Conservation (phyloP, 768 basidiomycete species). For the Phaeolepiota aurea region DNA sequence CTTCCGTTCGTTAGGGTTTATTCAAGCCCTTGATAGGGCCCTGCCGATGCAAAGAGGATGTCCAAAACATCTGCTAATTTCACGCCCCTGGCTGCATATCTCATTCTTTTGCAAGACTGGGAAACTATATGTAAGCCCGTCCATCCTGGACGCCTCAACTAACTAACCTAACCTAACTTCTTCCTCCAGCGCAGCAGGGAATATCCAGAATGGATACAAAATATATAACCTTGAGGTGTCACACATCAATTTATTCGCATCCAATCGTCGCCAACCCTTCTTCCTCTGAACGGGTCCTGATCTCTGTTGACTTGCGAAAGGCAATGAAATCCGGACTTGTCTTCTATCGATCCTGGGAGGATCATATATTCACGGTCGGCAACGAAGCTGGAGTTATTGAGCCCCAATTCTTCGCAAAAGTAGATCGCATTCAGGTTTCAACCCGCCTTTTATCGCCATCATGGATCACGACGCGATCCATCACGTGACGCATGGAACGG, state of each 20-base stretch:
- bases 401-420: neutral
- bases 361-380: neutral
- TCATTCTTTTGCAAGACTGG: neutral
- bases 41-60: neutral
- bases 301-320: neutral
- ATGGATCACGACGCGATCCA: too few species aligned
- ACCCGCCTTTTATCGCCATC: neutral
- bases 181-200: conserved; percentile 12
- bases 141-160: too few species aligned
- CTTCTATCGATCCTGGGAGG: neutral
- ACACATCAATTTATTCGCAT: conserved; percentile 3
- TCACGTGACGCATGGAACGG: too few species aligned
- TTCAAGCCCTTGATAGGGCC: too few species aligned
- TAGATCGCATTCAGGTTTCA: neutral
- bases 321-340: neutral
- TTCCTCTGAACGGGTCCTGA: neutral
- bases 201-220: conserved; percentile 11
- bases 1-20: too few species aligned
- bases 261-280: neutral
- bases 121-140: neutral
- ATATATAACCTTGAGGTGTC: conserved; percentile 9
- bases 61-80: neutral
- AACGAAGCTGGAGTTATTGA: neutral
- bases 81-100: neutral
- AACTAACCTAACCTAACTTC: too few species aligned